phyloP scores from a whole-genome alignment of 306 rosid genomes.

The Morella rubra region DNA sequence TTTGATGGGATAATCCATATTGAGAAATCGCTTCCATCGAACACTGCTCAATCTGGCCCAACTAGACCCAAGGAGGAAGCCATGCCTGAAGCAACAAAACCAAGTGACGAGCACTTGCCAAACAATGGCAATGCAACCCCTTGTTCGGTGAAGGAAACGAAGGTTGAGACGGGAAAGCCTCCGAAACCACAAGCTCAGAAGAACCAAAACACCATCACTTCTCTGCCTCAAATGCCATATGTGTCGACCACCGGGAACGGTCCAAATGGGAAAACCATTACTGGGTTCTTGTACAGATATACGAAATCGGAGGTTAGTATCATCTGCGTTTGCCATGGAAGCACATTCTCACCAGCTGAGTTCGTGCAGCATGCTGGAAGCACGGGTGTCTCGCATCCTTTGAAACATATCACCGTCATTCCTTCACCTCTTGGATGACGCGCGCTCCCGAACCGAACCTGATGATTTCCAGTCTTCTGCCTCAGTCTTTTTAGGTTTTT shows the following conservation, averaged over 20 bases:
- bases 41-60: neutral
- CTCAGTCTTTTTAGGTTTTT: neutral
- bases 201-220: neutral
- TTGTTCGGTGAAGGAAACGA: slow-evolving; percentile 21
- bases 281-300: slow-evolving; percentile 63
- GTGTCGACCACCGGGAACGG: slow-evolving; percentile 70
- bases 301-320: slow-evolving; percentile 66
- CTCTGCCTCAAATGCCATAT: slow-evolving; percentile 59
- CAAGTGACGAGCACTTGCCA: slow-evolving; percentile 12
- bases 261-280: slow-evolving; percentile 62
- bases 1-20: neutral
- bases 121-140: slow-evolving; percentile 3
- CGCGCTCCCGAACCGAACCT: too few species aligned
- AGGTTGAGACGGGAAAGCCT: slow-evolving; percentile 31
- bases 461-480: neutral
- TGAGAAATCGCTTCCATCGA: neutral
- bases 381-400: slow-evolving; percentile 57
- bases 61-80: slow-evolving; percentile 23
- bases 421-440: slow-evolving; percentile 47
- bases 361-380: slow-evolving; percentile 94
- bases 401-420: slow-evolving; percentile 67
- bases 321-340: slow-evolving; percentile 87
- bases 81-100: slow-evolving; percentile 16
- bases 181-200: slow-evolving; percentile 34
- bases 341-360: slow-evolving; percentile 73